phyloP scores from a whole-genome alignment of 495 filamentous ascomycete genomes.

The Neurospora sp. region DNA sequence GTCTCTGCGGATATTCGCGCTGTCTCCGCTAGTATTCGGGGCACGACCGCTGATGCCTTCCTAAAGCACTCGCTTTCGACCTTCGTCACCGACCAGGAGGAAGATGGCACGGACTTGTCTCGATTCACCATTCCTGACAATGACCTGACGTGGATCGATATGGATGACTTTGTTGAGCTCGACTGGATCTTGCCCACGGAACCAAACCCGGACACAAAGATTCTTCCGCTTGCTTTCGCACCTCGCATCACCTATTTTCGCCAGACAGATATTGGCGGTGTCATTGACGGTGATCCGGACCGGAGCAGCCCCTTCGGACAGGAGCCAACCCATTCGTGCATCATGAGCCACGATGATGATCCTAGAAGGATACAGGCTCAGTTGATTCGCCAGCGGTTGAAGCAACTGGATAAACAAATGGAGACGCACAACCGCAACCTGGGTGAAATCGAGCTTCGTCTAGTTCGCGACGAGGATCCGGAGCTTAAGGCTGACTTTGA shows the following conservation, averaged over 20 bases:
- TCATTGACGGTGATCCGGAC: conserved; percentile 56
- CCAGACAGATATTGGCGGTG: conserved; percentile 80
- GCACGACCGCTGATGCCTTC: conserved; percentile 64
- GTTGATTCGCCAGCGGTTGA: conserved; percentile 69
- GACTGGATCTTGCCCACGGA: conserved; percentile 92
- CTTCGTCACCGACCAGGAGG: conserved; percentile 39
- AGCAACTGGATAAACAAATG: conserved; percentile 68
- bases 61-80: conserved; percentile 47
- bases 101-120: conserved; percentile 56
- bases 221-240: conserved; percentile 82
- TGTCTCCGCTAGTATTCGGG: conserved; percentile 80
- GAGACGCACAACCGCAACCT: conserved; percentile 55
- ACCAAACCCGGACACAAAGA: conserved; percentile 84
- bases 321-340: conserved; percentile 85
- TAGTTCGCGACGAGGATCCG: conserved; percentile 45
- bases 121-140: conserved; percentile 91
- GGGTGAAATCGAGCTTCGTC: conserved; percentile 54
- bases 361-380: conserved; percentile 82
- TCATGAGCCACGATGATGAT: conserved; percentile 90
- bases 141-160: conserved; percentile 92
- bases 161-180: conserved; percentile 98
- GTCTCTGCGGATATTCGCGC: conserved; percentile 89
- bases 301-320: conserved; percentile 79
- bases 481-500: conserved; percentile 53
- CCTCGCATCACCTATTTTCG: conserved; percentile 95